These are phyloP conservation scores for Madurella mycetomatis DNA, from an alignment of 2,329 filamentous ascomycete genomes.

Conservation along the genomic window DNA sequence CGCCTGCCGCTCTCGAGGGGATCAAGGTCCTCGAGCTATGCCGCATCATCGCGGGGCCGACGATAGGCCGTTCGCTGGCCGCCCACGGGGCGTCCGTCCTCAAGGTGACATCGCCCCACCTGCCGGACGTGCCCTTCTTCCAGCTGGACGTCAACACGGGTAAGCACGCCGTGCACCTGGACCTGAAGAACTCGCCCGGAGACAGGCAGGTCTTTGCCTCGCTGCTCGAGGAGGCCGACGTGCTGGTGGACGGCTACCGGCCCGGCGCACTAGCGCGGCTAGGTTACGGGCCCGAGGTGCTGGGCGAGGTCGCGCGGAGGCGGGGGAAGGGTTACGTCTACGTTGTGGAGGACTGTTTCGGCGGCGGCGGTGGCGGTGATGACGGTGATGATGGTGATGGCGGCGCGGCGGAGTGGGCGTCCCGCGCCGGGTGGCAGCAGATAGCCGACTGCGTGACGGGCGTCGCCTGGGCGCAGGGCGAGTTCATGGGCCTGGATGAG, in stretches of 20 bases:
- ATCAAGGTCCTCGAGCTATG: conserved; percentile 72
- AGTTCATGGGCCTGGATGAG: conserved; percentile 56
- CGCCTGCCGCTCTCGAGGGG: conserved; percentile 45
- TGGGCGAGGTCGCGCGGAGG: conserved; percentile 48
- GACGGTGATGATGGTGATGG: conserved; percentile 27
- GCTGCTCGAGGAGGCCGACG: conserved; percentile 58
- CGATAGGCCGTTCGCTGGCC: conserved; percentile 65
- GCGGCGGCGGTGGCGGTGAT: conserved; percentile 42
- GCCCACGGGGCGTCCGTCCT: conserved; percentile 72
- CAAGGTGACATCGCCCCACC: conserved; percentile 62
- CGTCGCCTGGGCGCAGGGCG: conserved; percentile 58
- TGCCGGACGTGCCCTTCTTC: conserved; percentile 69
- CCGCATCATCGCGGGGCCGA: conserved; percentile 71
- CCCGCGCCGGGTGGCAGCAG: conserved; percentile 65
- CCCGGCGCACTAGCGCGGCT: conserved; percentile 60
- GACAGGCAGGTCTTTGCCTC: conserved; percentile 54
- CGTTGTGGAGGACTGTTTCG: conserved; percentile 69
- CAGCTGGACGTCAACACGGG: conserved; percentile 69
- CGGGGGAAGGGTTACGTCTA: conserved; percentile 62
- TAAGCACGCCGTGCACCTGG: conserved; percentile 61
- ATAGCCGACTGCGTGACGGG: conserved; percentile 64
- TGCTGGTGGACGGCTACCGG: conserved; percentile 64
- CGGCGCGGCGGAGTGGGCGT: conserved; percentile 51
- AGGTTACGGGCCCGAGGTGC: conserved; percentile 56
- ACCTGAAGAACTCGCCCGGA: conserved; percentile 49